Conservation (phyloP, 345 rosid genomes). For the Pseudoturritis turrita region DNA sequence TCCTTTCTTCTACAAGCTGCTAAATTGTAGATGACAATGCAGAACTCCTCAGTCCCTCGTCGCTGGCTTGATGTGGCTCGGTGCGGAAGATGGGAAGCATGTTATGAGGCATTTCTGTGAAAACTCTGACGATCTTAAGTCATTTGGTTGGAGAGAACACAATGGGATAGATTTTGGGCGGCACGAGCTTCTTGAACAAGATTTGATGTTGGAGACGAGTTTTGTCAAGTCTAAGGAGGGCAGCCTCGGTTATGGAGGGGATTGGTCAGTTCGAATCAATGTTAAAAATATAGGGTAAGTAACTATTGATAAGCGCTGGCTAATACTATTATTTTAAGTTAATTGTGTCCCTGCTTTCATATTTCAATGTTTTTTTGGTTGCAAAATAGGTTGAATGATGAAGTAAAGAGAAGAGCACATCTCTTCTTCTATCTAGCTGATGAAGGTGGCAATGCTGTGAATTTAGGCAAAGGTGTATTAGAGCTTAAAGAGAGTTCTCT, state of each 20-base stretch:
- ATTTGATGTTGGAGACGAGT: slow-evolving; percentile 58
- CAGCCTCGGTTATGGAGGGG: slow-evolving; percentile 92
- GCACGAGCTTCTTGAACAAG: slow-evolving; percentile 69
- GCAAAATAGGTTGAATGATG: slow-evolving; percentile 41
- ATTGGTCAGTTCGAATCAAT: slow-evolving; percentile 76
- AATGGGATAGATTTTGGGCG: slow-evolving; percentile 87
- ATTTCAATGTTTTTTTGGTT: background rate
- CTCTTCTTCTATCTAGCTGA: slow-evolving; percentile 85
- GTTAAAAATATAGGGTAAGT: slow-evolving; percentile 47
- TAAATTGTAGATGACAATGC: slow-evolving; percentile 23
- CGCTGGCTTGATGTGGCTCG: slow-evolving; percentile 95
- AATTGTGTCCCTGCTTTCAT: background rate
- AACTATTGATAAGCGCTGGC: background rate
- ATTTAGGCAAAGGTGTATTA: slow-evolving; percentile 33
- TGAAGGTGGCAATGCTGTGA: slow-evolving; percentile 65
- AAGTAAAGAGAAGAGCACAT: slow-evolving; percentile 48
- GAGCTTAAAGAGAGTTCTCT: slow-evolving; percentile 39
- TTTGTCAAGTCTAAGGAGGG: slow-evolving; percentile 68
- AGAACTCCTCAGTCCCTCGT: slow-evolving; percentile 76
- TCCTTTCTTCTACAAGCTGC: background rate
- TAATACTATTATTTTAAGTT: background rate
- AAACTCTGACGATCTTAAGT: slow-evolving; percentile 58
- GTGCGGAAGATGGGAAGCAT: slow-evolving; percentile 63
- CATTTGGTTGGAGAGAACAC: slow-evolving; percentile 82
- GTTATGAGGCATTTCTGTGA: slow-evolving; percentile 77